phyloP scores from a whole-genome alignment of 495 filamentous ascomycete species.

The Beverwykella pulmonaria region DNA sequence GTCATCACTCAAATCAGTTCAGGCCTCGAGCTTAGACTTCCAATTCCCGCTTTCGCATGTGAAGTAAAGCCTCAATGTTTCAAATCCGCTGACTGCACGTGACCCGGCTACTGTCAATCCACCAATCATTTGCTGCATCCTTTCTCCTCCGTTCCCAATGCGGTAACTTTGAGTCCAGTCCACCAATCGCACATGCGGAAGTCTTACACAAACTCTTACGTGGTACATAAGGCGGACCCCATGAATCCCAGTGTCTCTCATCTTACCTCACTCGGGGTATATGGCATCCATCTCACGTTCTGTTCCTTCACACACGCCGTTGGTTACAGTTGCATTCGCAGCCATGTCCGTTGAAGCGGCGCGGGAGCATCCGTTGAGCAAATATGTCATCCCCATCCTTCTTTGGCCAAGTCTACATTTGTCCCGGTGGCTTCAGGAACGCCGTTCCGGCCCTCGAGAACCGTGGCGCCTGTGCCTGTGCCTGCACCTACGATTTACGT shows the following conservation, averaged over 20 bases:
- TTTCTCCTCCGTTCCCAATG: slow-evolving; percentile 16
- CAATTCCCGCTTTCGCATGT: slow-evolving; percentile 1
- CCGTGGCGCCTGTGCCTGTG: background rate
- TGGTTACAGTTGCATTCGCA: too few species aligned
- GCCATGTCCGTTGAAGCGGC: slow-evolving; percentile 21
- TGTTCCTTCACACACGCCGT: too few species aligned
- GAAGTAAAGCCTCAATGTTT: background rate
- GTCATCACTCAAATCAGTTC: too few species aligned
- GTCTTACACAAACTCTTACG: background rate
- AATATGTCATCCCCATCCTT: background rate
- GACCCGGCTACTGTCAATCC: background rate
- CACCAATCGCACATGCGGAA: slow-evolving; percentile 13
- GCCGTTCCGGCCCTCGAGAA: slow-evolving; percentile 19
- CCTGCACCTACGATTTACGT: background rate
- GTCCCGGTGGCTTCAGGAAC: slow-evolving; percentile 20
- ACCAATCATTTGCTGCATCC: background rate
- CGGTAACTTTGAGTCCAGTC: background rate
- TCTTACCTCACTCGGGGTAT: background rate
- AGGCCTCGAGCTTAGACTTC: background rate
- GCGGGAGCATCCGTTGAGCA: slow-evolving; percentile 12
- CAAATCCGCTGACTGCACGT: background rate
- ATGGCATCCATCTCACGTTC: slow-evolving; percentile 1
- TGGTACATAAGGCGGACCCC: slow-evolving; percentile 2
- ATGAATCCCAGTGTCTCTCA: slow-evolving; percentile 10
- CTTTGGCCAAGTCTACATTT: background rate